Conservation (phyloP, 768 basidiomycete species). For the Tulasnella sp. region DNA sequence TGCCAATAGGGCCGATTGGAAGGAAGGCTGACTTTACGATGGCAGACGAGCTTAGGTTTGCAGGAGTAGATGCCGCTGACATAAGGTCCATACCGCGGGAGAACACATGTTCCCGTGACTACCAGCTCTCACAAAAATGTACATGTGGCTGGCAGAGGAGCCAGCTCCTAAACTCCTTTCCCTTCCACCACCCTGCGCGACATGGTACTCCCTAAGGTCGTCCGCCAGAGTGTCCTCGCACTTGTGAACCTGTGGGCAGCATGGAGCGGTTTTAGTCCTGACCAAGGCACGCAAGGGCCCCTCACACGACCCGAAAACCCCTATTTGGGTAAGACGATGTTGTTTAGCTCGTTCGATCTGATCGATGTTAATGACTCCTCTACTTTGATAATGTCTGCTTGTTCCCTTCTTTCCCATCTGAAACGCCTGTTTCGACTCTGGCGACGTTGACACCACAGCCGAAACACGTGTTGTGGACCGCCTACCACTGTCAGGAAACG, state of each 20-base stretch:
- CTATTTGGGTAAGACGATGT: neutral
- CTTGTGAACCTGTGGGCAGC: slow-evolving; percentile 7
- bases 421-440: neutral
- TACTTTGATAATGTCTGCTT: neutral
- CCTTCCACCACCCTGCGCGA: neutral
- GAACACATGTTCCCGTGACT: neutral
- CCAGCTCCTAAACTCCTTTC: slow-evolving; percentile 2
- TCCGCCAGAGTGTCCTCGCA: neutral
- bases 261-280: slow-evolving; percentile 5
- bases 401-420: neutral
- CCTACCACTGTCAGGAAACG: slow-evolving; percentile 67
- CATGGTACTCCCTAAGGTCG: neutral
- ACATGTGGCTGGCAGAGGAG: neutral
- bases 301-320: slow-evolving; percentile 10
- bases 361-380: slow-evolving; percentile 4
- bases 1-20: neutral
- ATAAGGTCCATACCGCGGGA: neutral
- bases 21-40: neutral
- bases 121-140: neutral
- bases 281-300: slow-evolving; percentile 10
- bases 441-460: neutral
- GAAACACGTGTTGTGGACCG: neutral
- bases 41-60: neutral
- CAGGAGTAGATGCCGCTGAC: neutral
- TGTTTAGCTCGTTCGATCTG: neutral